These are phyloP conservation scores for Tetradesmus lagerheimii DNA, from an alignment of 139 green algal species.

Conservation along the genomic window DNA sequence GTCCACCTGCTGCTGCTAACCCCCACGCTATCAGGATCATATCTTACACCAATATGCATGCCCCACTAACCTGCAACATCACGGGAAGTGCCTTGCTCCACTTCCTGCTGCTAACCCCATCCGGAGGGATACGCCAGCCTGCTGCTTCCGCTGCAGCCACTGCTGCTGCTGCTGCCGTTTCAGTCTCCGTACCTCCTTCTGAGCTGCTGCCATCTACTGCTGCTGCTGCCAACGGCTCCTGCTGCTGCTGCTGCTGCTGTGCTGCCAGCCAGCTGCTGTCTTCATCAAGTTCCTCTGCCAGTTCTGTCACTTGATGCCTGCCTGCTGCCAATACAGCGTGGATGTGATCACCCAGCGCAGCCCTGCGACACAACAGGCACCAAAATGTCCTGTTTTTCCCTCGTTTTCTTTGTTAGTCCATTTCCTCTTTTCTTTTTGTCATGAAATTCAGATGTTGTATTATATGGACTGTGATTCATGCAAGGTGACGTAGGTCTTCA, in stretches of 20 bases:
- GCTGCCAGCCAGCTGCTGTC: neutral
- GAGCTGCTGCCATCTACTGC: neutral
- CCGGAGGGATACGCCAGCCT: slow-evolving; percentile 3
- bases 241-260: slow-evolving; percentile 11
- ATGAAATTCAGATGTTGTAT: no score
- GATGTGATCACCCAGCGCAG: slow-evolving; percentile 45
- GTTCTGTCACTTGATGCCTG: neutral
- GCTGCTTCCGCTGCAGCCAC: neutral
- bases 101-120: neutral
- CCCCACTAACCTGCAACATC: slow-evolving; percentile 26
- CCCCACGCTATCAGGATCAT: no score
- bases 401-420: no score
- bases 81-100: slow-evolving; percentile 4
- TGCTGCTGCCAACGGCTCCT: neutral
- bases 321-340: slow-evolving; percentile 41
- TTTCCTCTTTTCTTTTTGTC: no score
- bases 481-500: no score
- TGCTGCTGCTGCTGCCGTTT: neutral
- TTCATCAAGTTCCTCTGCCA: slow-evolving; percentile 50
- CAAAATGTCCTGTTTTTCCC: no score
- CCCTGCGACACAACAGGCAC: slow-evolving; percentile 31
- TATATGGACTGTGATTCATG: no score
- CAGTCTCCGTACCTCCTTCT: neutral
- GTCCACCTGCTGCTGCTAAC: no score
- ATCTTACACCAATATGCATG: no score